phyloP scores from a whole-genome alignment of 768 basidiomycete genomes.

The Galerina sulciceps region DNA sequence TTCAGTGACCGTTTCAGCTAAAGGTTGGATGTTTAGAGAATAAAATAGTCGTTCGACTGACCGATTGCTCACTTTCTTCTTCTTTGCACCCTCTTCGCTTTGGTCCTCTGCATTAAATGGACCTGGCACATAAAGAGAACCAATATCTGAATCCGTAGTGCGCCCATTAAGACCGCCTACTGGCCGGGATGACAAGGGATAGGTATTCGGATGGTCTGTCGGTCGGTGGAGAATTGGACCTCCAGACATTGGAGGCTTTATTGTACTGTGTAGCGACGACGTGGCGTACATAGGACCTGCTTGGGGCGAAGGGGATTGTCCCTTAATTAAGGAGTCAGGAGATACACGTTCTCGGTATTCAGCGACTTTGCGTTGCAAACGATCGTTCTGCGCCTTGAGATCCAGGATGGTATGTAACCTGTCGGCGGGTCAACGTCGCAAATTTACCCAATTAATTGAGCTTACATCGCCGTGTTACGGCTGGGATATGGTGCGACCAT shows the following conservation, averaged over 20 bases:
- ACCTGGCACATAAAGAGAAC: slow-evolving; percentile 15
- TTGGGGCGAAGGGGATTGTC: slow-evolving; percentile 25
- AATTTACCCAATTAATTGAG: background rate
- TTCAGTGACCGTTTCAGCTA: slow-evolving; percentile 52
- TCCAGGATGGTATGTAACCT: slow-evolving; percentile 81
- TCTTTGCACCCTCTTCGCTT: slow-evolving; percentile 55
- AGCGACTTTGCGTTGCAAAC: slow-evolving; percentile 64
- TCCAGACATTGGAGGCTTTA: background rate
- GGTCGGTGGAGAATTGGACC: background rate
- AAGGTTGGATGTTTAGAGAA: background rate
- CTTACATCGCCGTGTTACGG: slow-evolving; percentile 70
- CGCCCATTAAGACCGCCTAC: background rate
- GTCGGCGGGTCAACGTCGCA: background rate
- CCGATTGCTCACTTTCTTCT: slow-evolving; percentile 58
- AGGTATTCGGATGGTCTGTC: background rate
- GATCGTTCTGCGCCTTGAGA: slow-evolving; percentile 87
- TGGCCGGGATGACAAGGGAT: background rate
- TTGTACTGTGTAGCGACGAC: slow-evolving; percentile 29
- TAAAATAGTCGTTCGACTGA: background rate
- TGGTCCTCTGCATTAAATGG: slow-evolving; percentile 41
- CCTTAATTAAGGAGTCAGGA: slow-evolving; percentile 23
- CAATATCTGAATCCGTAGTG: slow-evolving; percentile 4
- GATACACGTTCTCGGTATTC: slow-evolving; percentile 41
- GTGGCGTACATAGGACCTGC: slow-evolving; percentile 39
- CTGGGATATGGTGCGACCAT: slow-evolving; percentile 81